Evolutionary conservation across 1,284 basidiomycete species (phyloP).

Genomic region (Pseudozyma flocculosa): DNA sequence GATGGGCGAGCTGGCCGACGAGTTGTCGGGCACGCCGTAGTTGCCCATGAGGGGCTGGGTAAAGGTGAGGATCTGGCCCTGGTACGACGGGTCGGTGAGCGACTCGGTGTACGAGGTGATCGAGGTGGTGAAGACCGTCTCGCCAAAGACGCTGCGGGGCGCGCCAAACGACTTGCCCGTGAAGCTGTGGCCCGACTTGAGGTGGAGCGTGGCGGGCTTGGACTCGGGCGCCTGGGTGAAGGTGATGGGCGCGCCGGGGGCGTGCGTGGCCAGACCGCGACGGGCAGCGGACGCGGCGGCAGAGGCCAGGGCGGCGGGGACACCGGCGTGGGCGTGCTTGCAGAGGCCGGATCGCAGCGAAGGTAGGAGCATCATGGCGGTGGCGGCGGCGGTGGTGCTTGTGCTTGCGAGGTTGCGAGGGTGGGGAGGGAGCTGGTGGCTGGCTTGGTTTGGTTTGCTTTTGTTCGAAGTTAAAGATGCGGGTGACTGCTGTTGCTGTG

Average conservation of each 20-base stretch:
- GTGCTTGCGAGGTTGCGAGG: too few species aligned
- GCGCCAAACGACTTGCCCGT: slow-evolving; percentile 85
- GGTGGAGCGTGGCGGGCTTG: slow-evolving; percentile 79
- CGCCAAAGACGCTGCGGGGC: slow-evolving; percentile 83
- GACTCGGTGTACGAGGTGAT: slow-evolving; percentile 99
- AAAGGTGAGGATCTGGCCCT: slow-evolving; percentile 95
- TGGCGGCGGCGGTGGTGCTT: slow-evolving; percentile 1
- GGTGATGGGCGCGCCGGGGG: slow-evolving; percentile 32
- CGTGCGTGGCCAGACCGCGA: slow-evolving; percentile 23
- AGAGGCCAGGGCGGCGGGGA: slow-evolving; percentile 6
- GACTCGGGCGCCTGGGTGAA: slow-evolving; percentile 46
- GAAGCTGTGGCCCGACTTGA: slow-evolving; percentile 93
- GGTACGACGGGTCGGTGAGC: slow-evolving; percentile 99
- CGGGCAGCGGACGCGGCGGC: slow-evolving; percentile 6
- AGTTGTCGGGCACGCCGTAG: slow-evolving; percentile 89
- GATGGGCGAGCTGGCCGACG: slow-evolving; percentile 39
- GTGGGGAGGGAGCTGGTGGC: too few species aligned
- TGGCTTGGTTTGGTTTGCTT: too few species aligned
- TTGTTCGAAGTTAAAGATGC: slow-evolving; percentile 2
- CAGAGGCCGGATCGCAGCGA: background rate
- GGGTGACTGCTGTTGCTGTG: background rate
- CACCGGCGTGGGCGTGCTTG: slow-evolving; percentile 16
- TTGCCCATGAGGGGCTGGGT: slow-evolving; percentile 98
- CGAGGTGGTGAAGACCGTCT: slow-evolving; percentile 97
- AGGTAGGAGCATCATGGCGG: background rate